Conservation (phyloP, 208 protist species). For the Phytomonas serpens region DNA sequence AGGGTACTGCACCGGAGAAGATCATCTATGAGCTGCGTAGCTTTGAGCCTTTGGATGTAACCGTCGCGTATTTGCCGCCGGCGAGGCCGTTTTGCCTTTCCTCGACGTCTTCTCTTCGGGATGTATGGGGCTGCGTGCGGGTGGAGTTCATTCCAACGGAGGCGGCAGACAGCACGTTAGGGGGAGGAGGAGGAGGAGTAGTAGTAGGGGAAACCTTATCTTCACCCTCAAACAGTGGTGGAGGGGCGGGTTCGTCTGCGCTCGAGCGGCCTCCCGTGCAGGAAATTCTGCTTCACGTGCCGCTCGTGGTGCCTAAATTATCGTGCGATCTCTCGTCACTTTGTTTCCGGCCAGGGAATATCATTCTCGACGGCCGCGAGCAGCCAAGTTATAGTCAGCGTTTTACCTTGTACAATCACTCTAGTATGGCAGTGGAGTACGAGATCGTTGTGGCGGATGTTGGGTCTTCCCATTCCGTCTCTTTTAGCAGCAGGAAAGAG, state of each 20-base stretch:
- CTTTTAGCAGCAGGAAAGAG: conserved; percentile 1
- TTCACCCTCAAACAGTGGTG: not conserved
- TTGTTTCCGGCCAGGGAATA: conserved; percentile 76
- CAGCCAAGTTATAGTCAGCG: conserved; percentile 57
- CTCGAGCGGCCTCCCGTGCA: conserved; percentile 15
- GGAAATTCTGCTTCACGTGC: conserved; percentile 37
- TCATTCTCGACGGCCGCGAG: conserved; percentile 59
- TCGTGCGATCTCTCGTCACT: conserved; percentile 34
- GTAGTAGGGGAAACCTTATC: too few relatives aligned
- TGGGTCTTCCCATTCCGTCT: not conserved
- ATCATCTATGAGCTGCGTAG: conserved; percentile 14
- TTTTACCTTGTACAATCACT: conserved; percentile 49
- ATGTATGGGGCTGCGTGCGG: not conserved
- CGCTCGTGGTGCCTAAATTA: conserved; percentile 37
- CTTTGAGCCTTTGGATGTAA: conserved; percentile 34
- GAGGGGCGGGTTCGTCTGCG: not conserved
- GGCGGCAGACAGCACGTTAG: not conserved
- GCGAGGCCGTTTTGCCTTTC: not conserved
- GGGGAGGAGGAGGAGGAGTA: not conserved
- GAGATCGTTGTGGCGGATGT: conserved; percentile 15
- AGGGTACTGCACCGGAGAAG: conserved; percentile 10
- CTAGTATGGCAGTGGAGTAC: conserved; percentile 28
- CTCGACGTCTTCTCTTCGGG: not conserved
- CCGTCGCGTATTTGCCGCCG: conserved; percentile 13
- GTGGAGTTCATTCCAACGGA: not conserved